Base-by-base conservation (phyloP, 805 yeast genomes). In the Danielia reshetovae region DNA sequence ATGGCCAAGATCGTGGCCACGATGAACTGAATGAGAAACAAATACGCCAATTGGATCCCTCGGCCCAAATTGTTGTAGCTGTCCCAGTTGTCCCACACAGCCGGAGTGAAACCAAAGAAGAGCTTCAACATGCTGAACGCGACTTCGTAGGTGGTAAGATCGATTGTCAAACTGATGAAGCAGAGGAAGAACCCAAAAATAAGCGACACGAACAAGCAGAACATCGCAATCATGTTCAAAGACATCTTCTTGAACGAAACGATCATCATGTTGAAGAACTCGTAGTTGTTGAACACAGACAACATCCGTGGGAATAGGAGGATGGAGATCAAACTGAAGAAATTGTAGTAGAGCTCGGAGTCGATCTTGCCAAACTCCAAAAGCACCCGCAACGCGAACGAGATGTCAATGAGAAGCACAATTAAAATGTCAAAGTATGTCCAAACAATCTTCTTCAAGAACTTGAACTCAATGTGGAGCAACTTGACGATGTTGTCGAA, bases 71-170 rank as follows among this genome's bases (percentile, higher is more conserved):
- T 42, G 26, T 74, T 66, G 45, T 71, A 75, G 34, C 61, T 57
- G 24, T 59, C 54, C 80, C 80, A 75, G 35, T 68, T 70, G 29
- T 64, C 62, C 81, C 81, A 75, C 3, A 75, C 79, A 0, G 79
- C 73, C 0, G 81, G 80, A 2, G 81, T 75, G 49, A 71, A 75
- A 0, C 81, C 81, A 48, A 74, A 75, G 40, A 75, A 64, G 3
- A 75, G 59, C 49, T 73, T 72, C 29, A 74, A 51, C 62, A 74
- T 61, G 38, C 70, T 75, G 46, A 68, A 74, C 10, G 76, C 70
- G 15, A 75, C 74, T 23, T 68, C 62, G 24, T 57, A 51, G 13
- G 71, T 56, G 32, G 66, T 57, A 24, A 64, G 50, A 32, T 68
- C 68, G 9, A 61, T 48, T 4, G 75, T 74, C 26, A 74, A 58